These are phyloP conservation scores for Pestalotiopsis sp. DNA, from an alignment of 2,329 filamentous ascomycete species.

Conservation along the genomic window DNA sequence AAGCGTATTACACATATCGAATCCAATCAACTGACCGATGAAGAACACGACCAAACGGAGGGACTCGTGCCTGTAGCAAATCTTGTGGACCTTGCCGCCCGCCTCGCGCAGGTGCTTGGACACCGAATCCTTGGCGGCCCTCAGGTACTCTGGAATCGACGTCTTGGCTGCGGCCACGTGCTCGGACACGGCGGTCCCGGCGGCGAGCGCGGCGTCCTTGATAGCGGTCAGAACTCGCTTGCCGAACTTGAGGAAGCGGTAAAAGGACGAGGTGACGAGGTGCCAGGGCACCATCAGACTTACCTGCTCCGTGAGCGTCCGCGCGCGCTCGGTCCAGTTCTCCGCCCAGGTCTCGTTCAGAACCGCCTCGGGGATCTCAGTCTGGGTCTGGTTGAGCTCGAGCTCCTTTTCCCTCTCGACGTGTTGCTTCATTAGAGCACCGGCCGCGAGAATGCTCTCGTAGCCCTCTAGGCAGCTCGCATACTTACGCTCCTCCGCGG, in stretches of 20 bases:
- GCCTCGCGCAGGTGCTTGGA: neutral
- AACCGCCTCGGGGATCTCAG: too few species aligned
- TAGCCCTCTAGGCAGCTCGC: neutral
- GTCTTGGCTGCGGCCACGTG: neutral
- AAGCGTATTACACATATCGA: neutral
- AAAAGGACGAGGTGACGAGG: too few species aligned
- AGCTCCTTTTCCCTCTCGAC: neutral
- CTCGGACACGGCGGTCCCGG: neutral
- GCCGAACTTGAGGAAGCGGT: too few species aligned
- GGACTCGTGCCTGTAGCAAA: neutral
- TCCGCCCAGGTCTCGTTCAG: too few species aligned
- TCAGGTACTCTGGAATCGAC: neutral
- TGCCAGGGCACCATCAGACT: too few species aligned
- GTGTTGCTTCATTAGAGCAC: neutral
- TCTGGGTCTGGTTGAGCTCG: neutral
- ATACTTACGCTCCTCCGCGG: neutral
- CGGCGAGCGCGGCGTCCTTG: neutral
- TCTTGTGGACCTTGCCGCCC: neutral
- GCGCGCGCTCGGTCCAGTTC: too few species aligned
- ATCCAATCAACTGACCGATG: neutral
- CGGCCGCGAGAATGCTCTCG: neutral
- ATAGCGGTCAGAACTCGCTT: too few species aligned
- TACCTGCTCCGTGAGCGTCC: too few species aligned
- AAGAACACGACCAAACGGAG: neutral
- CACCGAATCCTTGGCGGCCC: neutral